phyloP scores from a whole-genome alignment of 441 rosid genomes.

The Gossypium schwendimanii region DNA sequence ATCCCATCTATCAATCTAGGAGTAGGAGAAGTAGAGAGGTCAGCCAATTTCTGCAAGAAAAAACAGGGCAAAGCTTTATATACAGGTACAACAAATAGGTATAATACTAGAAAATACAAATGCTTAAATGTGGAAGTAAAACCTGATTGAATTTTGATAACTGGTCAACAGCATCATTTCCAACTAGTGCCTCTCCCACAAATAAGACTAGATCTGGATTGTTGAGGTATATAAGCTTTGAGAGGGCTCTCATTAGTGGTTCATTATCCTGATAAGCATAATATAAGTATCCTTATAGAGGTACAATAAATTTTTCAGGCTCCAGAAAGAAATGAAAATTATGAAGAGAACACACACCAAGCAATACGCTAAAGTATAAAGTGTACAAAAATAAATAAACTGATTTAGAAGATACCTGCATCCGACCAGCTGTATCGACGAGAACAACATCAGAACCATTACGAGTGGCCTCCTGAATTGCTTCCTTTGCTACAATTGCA shows the following conservation, averaged over 20 bases:
- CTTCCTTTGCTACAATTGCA: slow-evolving; percentile 96
- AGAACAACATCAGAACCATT: slow-evolving; percentile 91
- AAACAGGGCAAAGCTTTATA: background rate
- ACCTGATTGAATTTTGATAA: slow-evolving; percentile 93
- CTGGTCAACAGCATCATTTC: slow-evolving; percentile 95
- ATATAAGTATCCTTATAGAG: background rate
- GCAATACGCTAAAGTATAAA: background rate
- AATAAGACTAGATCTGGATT: slow-evolving; percentile 85
- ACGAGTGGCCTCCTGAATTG: slow-evolving; percentile 79
- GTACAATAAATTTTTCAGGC: background rate
- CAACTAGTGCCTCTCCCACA: slow-evolving; percentile 98
- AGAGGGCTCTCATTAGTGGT: slow-evolving; percentile 94
- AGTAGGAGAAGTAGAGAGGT: slow-evolving; percentile 65
- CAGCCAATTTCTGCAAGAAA: slow-evolving; percentile 68
- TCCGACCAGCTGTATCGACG: slow-evolving; percentile 97
- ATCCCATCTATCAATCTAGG: slow-evolving; percentile 86
- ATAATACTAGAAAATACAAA: background rate
- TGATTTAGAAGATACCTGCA: slow-evolving; percentile 52
- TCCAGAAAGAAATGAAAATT: background rate
- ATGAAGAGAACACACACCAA: background rate
- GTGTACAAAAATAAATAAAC: background rate
- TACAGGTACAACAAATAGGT: background rate
- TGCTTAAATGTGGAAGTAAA: slow-evolving; percentile 7
- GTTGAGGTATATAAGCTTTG: slow-evolving; percentile 80
- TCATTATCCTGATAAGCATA: slow-evolving; percentile 64